phyloP scores from a whole-genome alignment of 2,329 filamentous ascomycete species.

The Diaporthe longicolla region DNA sequence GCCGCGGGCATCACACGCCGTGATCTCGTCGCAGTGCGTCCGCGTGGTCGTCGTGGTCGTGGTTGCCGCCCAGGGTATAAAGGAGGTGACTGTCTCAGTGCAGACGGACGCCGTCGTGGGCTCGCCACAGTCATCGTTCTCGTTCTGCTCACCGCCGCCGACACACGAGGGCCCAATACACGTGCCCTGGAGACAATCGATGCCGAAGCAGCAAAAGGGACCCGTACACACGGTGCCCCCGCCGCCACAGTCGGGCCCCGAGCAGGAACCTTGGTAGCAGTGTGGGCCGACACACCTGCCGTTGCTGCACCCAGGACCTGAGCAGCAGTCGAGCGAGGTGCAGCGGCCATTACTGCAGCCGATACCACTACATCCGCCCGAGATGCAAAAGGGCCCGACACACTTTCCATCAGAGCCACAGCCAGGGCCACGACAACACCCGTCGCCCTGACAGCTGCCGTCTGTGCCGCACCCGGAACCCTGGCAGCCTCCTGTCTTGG shows the following conservation, averaged over 20 bases:
- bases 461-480: not conserved
- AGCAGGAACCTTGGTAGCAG: not conserved
- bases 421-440: not conserved
- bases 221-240: constrained; percentile 11
- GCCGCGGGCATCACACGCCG: not conserved
- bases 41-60: not conserved
- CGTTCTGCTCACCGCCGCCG: constrained; percentile 9
- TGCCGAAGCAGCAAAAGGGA: constrained; percentile 15
- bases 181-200: constrained; percentile 16
- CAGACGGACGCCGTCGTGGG: constrained; percentile 11
- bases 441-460: not conserved
- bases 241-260: constrained; percentile 6
- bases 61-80: constrained; percentile 1
- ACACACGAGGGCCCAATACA: constrained; percentile 4
- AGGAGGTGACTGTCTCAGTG: constrained; percentile 9
- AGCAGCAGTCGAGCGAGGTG: not conserved
- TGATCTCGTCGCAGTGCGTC: constrained; percentile 2
- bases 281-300: not conserved
- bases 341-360: constrained; percentile 1
- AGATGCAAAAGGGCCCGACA: not conserved
- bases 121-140: not conserved
- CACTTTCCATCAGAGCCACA: not conserved
- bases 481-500: not conserved
- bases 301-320: not conserved
- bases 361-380: not conserved